Evolutionary conservation across 2,329 filamentous ascomycete genomes (phyloP).

Genomic region (Coniella lustricola): DNA sequence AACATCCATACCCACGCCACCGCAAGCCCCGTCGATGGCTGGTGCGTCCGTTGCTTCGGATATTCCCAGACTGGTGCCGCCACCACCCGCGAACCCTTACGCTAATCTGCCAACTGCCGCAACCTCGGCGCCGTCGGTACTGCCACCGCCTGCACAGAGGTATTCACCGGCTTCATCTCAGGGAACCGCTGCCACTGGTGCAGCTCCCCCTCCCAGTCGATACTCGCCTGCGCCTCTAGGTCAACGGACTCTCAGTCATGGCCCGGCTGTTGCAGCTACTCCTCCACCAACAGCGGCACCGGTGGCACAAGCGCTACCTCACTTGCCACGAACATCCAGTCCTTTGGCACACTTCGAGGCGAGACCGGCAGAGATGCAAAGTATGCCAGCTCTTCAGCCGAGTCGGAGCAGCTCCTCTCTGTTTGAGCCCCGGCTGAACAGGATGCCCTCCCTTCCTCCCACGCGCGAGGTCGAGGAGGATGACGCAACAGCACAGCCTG

Average conservation of each 20-base stretch:
- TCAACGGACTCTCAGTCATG: conserved; percentile 36
- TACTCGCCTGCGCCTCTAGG: conserved; percentile 46
- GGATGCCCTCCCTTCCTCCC: conserved; percentile 51
- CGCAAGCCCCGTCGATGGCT: conserved; percentile 13
- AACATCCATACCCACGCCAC: conserved; percentile 15
- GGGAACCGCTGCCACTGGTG: conserved; percentile 29
- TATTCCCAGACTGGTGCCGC: conserved; percentile 42
- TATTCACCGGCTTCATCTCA: conserved; percentile 57
- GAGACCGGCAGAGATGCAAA: conserved; percentile 26
- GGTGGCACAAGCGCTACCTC: too few species aligned
- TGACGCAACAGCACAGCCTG: conserved; percentile 27
- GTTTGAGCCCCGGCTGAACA: conserved; percentile 47
- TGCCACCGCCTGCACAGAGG: conserved; percentile 30
- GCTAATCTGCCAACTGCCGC: conserved; percentile 34
- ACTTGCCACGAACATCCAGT: conserved; percentile 59
- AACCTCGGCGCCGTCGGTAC: conserved; percentile 20
- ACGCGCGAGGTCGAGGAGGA: conserved; percentile 58
- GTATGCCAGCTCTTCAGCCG: conserved; percentile 36
- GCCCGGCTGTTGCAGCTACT: conserved; percentile 23
- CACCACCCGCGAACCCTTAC: conserved; percentile 47
- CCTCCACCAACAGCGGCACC: conserved; percentile 32
- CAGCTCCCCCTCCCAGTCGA: conserved; percentile 34
- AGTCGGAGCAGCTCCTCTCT: conserved; percentile 44
- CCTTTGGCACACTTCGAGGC: conserved; percentile 57
- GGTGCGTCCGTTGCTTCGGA: conserved; percentile 21